phyloP scores from a whole-genome alignment of 148 eudicot species.

The Talinum fruticosum region DNA sequence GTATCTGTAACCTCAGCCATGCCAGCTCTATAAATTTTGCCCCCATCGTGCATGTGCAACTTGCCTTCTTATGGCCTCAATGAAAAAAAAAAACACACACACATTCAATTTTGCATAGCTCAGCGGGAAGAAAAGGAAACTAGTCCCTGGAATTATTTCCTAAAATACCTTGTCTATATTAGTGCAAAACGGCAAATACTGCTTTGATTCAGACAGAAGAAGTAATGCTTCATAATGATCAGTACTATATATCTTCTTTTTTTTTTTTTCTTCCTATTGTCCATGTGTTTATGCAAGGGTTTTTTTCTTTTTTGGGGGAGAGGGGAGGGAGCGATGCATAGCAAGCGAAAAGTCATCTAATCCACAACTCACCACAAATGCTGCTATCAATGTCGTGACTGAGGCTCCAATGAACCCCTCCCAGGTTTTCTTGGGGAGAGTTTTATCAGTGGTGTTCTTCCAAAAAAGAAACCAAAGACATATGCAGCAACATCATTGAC shows the following conservation, averaged over 20 bases:
- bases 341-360: neutral
- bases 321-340: neutral
- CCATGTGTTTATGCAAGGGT: neutral
- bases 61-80: neutral
- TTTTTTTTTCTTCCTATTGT: neutral
- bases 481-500: constrained; percentile 82
- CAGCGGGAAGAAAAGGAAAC: neutral
- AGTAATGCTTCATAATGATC: neutral
- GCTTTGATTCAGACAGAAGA: neutral
- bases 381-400: constrained; percentile 60
- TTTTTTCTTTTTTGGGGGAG: neutral
- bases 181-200: neutral
- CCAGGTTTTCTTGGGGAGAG: constrained; percentile 93
- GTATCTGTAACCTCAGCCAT: neutral
- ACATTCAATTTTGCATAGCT: neutral
- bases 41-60: neutral
- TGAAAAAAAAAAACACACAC: too few species aligned
- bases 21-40: neutral
- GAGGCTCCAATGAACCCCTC: constrained; percentile 93
- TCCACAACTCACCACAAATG: constrained; percentile 57
- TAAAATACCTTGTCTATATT: too few species aligned
- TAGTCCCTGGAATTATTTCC: neutral
- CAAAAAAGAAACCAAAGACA: constrained; percentile 78
- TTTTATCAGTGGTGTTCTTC: constrained; percentile 81
- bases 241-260: neutral